Evolutionary conservation across 2,329 filamentous ascomycete species (phyloP).

Genomic region (Phyllosticta citribraziliensis): DNA sequence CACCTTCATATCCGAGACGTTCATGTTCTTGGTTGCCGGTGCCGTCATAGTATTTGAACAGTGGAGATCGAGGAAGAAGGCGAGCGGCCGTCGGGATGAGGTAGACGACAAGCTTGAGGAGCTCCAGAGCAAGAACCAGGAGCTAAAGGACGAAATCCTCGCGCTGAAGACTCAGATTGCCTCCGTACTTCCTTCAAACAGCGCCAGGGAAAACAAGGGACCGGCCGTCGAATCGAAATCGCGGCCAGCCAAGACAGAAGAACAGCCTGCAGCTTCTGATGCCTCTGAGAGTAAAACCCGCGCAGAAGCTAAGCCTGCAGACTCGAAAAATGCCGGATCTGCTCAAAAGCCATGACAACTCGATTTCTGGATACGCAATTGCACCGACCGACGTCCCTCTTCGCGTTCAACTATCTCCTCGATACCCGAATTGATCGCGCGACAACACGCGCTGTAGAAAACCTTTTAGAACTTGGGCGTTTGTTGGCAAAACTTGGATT

Average conservation of each 20-base stretch:
- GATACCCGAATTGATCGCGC: constrained; percentile 1
- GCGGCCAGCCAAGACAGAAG: neutral
- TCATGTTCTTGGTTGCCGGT: constrained; percentile 56
- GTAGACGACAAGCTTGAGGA: constrained; percentile 50
- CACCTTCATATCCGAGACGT: constrained; percentile 58
- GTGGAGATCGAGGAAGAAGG: constrained; percentile 52
- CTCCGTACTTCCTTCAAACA: neutral
- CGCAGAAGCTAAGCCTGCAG: neutral
- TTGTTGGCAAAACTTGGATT: neutral
- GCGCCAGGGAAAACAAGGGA: neutral
- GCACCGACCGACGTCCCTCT: neutral
- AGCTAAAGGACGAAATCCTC: constrained; percentile 30
- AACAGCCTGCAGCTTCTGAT: neutral
- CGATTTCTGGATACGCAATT: neutral
- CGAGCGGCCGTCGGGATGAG: constrained; percentile 48
- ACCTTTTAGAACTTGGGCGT: neutral
- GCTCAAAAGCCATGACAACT: neutral
- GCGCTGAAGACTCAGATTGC: constrained; percentile 25
- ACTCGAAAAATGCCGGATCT: neutral
- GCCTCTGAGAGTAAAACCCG: neutral
- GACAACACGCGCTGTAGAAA: neutral
- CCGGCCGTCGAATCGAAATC: neutral
- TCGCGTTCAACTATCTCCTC: neutral
- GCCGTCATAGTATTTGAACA: constrained; percentile 54
- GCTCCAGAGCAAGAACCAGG: constrained; percentile 40